Evolutionary conservation across 2,329 filamentous ascomycete genomes (phyloP), one percentile per base, ranked within the genome.

Genomic region (Microsporum audouinii): DNA sequence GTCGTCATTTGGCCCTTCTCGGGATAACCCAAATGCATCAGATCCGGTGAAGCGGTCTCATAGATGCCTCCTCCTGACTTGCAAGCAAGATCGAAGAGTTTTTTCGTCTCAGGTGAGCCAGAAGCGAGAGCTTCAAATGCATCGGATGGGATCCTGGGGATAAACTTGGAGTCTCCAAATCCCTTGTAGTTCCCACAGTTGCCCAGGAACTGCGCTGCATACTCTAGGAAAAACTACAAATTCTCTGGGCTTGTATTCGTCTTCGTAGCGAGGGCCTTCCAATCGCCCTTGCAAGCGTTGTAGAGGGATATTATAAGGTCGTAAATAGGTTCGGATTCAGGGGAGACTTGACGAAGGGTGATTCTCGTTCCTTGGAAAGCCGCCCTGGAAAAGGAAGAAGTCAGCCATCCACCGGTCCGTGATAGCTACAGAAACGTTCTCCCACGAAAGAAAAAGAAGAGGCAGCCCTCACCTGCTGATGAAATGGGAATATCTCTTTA

Each of bases 401-500:
- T 45, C 29, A 59, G 39, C 39, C 8, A 1, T 2, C 2, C 17
- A 23, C 17, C 17, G 17, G 17, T 23, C 17, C 17, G 17, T 23
- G 17, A 23, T 23, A 23, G 17, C 1, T 23, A 23, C 17, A 23
- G 17, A 23, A 23, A 23, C 17, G 17, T 23, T 23, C 17, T 23
- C 12, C 27, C 23, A 23, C 17, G 8, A 8, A 27, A n/a, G 23
- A 12, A 29, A 1, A n/a, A 27, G 12, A 43, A 43, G 2, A 17
- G n/a, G 7, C 2, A 6, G 4, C 4, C 8, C 79, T 68, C 80
- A 89, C 87, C 82, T 84, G 82, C 86, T 89, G 71, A 95, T 89
- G 71, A 87, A 91, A 76, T 96, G 91, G 65, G 91, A 88, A 80
- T 96, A 96, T 71, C 88, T 86, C 78, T 92, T 91, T 78, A 95